Base-by-base conservation (phyloP, 2,329 filamentous ascomycete species). In the Penicillium paneum region DNA sequence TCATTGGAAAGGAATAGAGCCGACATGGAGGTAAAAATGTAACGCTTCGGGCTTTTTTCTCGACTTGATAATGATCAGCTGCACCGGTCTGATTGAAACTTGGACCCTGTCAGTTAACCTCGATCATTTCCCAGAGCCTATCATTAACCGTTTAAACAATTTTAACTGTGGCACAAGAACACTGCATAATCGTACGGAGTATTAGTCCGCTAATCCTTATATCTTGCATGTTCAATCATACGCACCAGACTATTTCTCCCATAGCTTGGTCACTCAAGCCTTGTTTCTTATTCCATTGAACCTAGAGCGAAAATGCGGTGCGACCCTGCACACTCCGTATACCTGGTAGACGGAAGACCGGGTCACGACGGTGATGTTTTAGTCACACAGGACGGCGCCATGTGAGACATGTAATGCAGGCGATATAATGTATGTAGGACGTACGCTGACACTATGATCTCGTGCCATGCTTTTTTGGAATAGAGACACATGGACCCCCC, bases 341-440 rank as follows among this genome's bases (percentile, higher is more conserved):
- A 61, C 55, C 63, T 57, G 59, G 57, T 65, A 49, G 41, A 57
- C 54, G 56, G 61, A 56, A 62, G 47, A 53, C 44, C 36, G 55
- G 39, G 44, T 56, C 55, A 54, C n/a, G 12, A 52, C 29, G 12
- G 51, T 39, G 53, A 58, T 49, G 38, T 17, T 55, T 51, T 62
- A 51, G 52, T 57, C 46, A 52, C 51, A 59, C 55, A 53, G 44
- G 47, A 49, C 28, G 38, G 44, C 48, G 55, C 61, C 59, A 64
- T 64, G 63, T 68, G 65, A 68, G 66, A 68, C 63, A 63, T 63
- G 57, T 56, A 55, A 65, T 64, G 61, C 62, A 63, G 57, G 57
- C 57, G 48, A 56, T 54, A 38, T 40, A 38, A 12, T 38, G 51
- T 31, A 32, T 52, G 38, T 48, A 56, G 29, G 49, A 32, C 47